Percentiles rank a stretch among this genome's conserved stretches.
Conservation (phyloP, 2,329 filamentous ascomycete species). For the Penicillium sp. region DNA sequence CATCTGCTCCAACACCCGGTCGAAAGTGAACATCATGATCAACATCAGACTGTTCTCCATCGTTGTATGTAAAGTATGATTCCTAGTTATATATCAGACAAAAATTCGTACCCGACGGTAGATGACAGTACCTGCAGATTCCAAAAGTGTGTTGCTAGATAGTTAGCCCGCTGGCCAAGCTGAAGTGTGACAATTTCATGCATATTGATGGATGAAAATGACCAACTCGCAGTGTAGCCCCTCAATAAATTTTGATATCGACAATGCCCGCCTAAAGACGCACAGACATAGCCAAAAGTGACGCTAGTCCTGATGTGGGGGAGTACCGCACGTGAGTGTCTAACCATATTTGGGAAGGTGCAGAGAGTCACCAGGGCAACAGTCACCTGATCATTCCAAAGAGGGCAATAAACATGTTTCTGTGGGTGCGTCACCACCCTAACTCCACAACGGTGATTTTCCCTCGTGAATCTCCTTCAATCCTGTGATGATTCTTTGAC, state of each 20-base stretch:
- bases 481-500: conserved; percentile 20
- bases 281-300: conserved; percentile 19
- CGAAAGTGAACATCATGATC: conserved; percentile 89
- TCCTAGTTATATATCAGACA: conserved; percentile 58
- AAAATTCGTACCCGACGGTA: not conserved
- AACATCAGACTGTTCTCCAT: conserved; percentile 64
- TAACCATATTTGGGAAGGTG: conserved; percentile 5
- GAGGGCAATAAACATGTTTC: conserved; percentile 32
- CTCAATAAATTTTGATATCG: conserved; percentile 11
- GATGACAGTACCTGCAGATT: conserved; percentile 71
- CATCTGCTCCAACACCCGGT: conserved; percentile 76
- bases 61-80: conserved; percentile 90
- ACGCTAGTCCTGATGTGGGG: conserved; percentile 8
- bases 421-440: conserved; percentile 33
- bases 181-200: conserved; percentile 94
- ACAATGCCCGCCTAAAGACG: conserved; percentile 7
- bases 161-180: conserved; percentile 89
- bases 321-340: conserved; percentile 23
- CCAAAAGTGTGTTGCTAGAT: conserved; percentile 95
- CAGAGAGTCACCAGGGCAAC: conserved; percentile 33
- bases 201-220: conserved; percentile 55
- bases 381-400: conserved; percentile 29
- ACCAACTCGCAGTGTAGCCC: not conserved
- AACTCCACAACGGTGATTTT: conserved; percentile 25
- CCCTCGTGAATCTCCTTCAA: conserved; percentile 11